These are phyloP conservation scores for Blastobotrys mokoenaii DNA, from an alignment of 805 yeast species.

Conservation along the genomic window DNA sequence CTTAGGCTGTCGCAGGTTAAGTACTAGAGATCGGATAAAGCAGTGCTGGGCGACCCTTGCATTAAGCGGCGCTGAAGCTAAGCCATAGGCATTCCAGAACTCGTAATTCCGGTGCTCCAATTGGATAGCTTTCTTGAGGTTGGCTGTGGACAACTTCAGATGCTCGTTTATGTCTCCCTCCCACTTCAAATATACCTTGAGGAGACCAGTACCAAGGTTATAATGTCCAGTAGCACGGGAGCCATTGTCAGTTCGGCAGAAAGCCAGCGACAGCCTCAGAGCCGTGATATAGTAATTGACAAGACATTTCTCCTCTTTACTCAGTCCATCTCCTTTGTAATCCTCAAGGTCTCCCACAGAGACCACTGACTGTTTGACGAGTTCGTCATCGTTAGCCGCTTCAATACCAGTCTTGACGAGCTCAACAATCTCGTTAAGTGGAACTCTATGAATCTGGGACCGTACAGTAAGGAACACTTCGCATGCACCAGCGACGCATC, in stretches of 20 bases:
- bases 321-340: conserved; percentile 13
- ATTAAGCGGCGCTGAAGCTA: conserved; percentile 54
- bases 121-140: conserved; percentile 59
- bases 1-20: conserved; percentile 57
- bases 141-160: conserved; percentile 45
- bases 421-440: conserved; percentile 32
- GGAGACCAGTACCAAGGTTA: conserved; percentile 64
- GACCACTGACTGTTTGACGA: background rate
- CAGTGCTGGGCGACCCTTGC: conserved; percentile 86
- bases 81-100: conserved; percentile 80
- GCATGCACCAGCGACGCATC: conserved; percentile 49
- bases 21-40: conserved; percentile 68
- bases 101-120: conserved; percentile 61
- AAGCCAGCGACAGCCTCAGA: conserved; percentile 6
- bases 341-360: background rate
- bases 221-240: conserved; percentile 38
- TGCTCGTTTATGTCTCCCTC: conserved; percentile 21
- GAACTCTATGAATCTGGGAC: conserved; percentile 42
- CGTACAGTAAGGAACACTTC: conserved; percentile 47
- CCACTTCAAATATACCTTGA: conserved; percentile 36
- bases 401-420: conserved; percentile 13
- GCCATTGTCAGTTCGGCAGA: conserved; percentile 18
- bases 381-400: conserved; percentile 12
- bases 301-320: conserved; percentile 6
- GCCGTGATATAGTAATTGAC: conserved; percentile 2